Base-by-base conservation (phyloP, 1,284 basidiomycete genomes). In the Ceratobasidium sp. region DNA sequence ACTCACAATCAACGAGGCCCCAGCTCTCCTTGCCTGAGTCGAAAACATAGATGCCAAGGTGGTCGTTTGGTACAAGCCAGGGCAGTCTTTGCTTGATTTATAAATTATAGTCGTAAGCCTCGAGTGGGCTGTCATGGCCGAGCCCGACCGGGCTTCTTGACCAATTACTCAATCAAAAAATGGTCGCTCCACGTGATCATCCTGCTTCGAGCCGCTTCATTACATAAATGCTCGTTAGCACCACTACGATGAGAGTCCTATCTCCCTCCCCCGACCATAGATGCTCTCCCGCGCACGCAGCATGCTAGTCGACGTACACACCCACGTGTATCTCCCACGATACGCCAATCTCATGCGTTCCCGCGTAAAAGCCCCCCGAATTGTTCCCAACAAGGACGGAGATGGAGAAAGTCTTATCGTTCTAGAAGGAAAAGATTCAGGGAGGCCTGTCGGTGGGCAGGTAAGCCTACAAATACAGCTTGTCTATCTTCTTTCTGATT, bases 281-380 rank as follows among this genome's bases (percentile, higher is more conserved):
- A 76, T 76, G 50, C 73, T 81, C 1, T 77, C 78, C 61, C 78
- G 77, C 52, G 82, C 87, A 21, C 59, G 74, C 10, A 58, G 46
- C 41, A 74, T 80, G 23, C 84, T 91, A 53, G 86, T 94, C 60
- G 92, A 93, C 81, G 83, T 94, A 32, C 92, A 94, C 81, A 92
- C 91, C 9, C 93, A 94, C 77, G 86, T 93, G 72, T 94, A 93
- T 78, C 86, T 93, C 30, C 88, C 91, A 8, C 85, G 89, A 61
- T 93, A 93, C 79, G 87, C 88, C 18, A 81, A 86, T 0, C 81
- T 91, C 70, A 81, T 92, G 55, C 85, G 90, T 55, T 83, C 86
- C 46, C 85, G 91, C 50, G 78, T 85, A 10, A 79, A 80, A 23
- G 89, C 87, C 1, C 92, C 92, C 39, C 85, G 89, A 45, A 92